A percentile compares a stretch with the other conserved stretches of the same genome.
Conservation (phyloP, 2,329 filamentous ascomycete genomes). For the Meredithiella fracta region DNA sequence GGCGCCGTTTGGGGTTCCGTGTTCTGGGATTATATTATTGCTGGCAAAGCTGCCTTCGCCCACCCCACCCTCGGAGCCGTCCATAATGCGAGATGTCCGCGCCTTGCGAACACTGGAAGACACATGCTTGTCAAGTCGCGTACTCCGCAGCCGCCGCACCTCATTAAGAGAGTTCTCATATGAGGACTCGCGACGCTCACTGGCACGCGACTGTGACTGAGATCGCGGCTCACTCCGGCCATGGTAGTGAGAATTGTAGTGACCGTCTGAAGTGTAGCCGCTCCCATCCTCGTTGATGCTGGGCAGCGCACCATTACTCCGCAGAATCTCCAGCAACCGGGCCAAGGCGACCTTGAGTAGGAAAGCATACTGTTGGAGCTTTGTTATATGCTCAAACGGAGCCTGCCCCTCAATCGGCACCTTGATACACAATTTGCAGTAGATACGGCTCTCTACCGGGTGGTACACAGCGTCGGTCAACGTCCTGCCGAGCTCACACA, state of each 20-base stretch:
- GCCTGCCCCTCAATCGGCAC: slow-evolving; percentile 35
- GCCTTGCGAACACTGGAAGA: slow-evolving; percentile 87
- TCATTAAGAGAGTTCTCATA: slow-evolving; percentile 95
- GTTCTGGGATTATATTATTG: slow-evolving; percentile 58
- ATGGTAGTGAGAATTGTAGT: slow-evolving; percentile 16
- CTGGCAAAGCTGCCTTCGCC: slow-evolving; percentile 37
- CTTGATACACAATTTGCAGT: slow-evolving; percentile 52
- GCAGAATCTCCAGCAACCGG: slow-evolving; percentile 70
- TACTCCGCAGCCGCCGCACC: slow-evolving; percentile 79
- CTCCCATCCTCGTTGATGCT: slow-evolving; percentile 57
- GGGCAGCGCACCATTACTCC: slow-evolving; percentile 65
- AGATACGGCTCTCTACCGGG: slow-evolving; percentile 48
- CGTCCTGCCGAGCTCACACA: slow-evolving; percentile 48
- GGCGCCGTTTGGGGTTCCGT: slow-evolving; percentile 52
- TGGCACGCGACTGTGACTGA: slow-evolving; percentile 51
- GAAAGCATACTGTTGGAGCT: slow-evolving; percentile 89
- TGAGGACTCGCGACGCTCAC: slow-evolving; percentile 47
- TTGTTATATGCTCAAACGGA: slow-evolving; percentile 59
- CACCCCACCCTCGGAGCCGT: slow-evolving; percentile 61
- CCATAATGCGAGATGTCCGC: slow-evolving; percentile 79
- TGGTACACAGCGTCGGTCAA: slow-evolving; percentile 58
- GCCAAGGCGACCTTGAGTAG: slow-evolving; percentile 82
- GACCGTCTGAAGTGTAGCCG: slow-evolving; percentile 47
- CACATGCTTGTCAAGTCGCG: slow-evolving; percentile 81
- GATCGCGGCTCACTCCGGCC: slow-evolving; percentile 45